These are phyloP conservation scores for Microcos paniculata DNA, from an alignment of 345 rosid species.

Conservation along the genomic window DNA sequence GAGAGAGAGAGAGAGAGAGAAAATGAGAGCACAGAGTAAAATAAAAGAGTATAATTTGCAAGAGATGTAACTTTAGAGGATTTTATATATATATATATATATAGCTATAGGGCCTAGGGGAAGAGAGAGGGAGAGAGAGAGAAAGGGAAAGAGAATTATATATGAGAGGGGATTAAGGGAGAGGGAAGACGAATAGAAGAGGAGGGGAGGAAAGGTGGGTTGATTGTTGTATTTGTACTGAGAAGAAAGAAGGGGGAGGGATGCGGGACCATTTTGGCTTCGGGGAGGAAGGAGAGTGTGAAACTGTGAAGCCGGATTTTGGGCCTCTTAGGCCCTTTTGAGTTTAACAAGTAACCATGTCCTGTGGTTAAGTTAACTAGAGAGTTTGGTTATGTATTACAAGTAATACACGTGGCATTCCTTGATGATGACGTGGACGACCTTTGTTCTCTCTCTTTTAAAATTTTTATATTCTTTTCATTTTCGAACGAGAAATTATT, in stretches of 20 bases:
- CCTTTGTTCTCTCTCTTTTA: background rate
- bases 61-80: background rate
- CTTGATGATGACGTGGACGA: background rate
- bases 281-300: background rate
- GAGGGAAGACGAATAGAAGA: too few species aligned
- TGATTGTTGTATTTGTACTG: background rate
- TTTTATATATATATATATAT: too few species aligned
- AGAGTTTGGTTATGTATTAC: background rate
- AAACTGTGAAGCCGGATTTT: background rate
- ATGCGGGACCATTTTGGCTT: background rate
- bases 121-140: background rate
- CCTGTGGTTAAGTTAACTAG: conserved; percentile 24
- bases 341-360: conserved; percentile 20
- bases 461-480: too few species aligned
- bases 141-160: background rate
- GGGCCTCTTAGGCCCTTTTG: background rate
- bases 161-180: background rate
- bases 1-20: background rate
- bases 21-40: background rate
- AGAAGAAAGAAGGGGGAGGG: background rate
- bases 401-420: background rate
- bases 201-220: background rate
- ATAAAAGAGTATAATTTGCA: background rate
- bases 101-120: background rate
- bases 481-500: too few species aligned